These are phyloP conservation scores for Heterobasidion annosum DNA, from an alignment of 1,284 basidiomycete genomes.

Conservation along the genomic window DNA sequence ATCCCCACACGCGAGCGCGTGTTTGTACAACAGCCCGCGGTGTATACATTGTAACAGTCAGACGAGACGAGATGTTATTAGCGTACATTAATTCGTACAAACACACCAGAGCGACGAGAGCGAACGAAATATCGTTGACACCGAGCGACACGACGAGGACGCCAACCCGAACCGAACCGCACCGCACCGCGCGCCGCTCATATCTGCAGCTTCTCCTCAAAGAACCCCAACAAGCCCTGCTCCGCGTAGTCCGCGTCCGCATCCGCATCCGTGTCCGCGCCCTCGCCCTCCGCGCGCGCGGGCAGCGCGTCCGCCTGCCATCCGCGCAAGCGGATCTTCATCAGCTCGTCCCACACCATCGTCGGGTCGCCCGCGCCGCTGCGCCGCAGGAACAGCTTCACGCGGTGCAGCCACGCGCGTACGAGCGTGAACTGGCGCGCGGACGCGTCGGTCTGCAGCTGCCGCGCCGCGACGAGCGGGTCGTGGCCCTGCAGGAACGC, in stretches of 20 bases:
- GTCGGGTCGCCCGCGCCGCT: conserved; percentile 34
- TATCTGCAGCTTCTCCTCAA: conserved; percentile 11
- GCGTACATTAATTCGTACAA: no score
- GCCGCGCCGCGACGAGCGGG: not conserved
- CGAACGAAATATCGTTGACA: no score
- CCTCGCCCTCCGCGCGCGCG: not conserved
- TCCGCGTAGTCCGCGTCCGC: conserved; percentile 1
- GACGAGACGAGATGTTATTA: no score
- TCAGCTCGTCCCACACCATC: conserved; percentile 46
- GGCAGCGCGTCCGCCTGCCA: conserved; percentile 8
- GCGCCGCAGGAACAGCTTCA: conserved; percentile 36
- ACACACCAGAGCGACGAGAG: no score
- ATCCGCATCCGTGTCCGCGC: not conserved
- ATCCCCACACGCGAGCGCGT: not conserved
- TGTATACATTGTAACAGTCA: no score
- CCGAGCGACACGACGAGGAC: no score
- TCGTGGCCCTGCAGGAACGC: not conserved
- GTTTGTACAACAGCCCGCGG: no score
- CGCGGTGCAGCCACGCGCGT: conserved; percentile 48
- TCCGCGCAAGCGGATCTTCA: conserved; percentile 27
- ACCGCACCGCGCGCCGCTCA: not conserved
- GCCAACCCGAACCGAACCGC: no score
- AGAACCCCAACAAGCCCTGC: conserved; percentile 12
- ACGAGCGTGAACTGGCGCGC: conserved; percentile 37
- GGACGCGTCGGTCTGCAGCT: not conserved